Evolutionary conservation across 192 early-diverging fungal genomes (phyloP), one percentile per base, ranked within the genome.

Genomic region (Dimargaris xerosporica): DNA sequence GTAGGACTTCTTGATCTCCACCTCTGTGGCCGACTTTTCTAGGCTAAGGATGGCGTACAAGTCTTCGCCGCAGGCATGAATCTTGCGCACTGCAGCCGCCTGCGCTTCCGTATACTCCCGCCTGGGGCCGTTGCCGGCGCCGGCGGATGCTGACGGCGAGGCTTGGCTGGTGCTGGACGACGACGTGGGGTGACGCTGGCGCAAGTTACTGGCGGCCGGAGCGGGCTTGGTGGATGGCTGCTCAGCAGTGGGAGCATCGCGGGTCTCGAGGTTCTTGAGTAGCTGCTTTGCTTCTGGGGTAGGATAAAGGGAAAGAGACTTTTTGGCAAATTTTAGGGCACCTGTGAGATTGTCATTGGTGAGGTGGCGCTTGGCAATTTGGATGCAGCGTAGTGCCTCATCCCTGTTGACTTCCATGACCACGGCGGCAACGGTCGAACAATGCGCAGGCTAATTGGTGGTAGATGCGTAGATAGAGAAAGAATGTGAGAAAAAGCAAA

Each of bases 1-100:
- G 74, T 97, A 97, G 23, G 94, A 86, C 73, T 91, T 93, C 69
- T 94, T 95, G 23, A 97, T 85, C 61, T 94, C 91, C 3, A 64
- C 68, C 17, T 92, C 90, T 16, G 81, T 78, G 47, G 85, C 91
- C 31, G 75, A 69, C 67, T 90, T 91, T 26, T 78, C 76, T 48
- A 94, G 69, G 12, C 85, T 82, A 11, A 97, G 73, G 11, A 95
- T 77, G 17, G 79, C 82, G 68, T 95, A 97, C 64, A 89, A 89
- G 70, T 97, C 89, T 13, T 68, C 65, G 26, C 88, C 86, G 53
- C 78, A 84, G 10, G 74, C 72, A 52, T 86, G 78, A 47, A 96
- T 92, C 21, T 73, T 69, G 62, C 81, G 85, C 13, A 98, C 93
- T 23, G 88, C 90, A 10, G 67, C 74, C 5, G 76, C 78, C 65